These are phyloP conservation scores for Lavandula angustifolia DNA, from an alignment of 257 asterid genomes.

Conservation along the genomic window DNA sequence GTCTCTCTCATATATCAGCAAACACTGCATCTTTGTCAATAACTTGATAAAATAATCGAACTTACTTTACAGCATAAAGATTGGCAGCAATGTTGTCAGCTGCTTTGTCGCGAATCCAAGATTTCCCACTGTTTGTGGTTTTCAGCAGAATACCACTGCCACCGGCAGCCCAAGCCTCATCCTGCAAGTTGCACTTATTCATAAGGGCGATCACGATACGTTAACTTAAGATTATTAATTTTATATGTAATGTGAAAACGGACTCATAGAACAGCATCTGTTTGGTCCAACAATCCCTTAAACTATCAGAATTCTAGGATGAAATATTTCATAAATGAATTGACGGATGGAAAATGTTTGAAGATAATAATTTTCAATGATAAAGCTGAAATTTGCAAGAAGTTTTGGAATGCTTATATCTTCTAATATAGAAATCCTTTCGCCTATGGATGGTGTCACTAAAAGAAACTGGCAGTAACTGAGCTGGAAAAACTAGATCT, in stretches of 20 bases:
- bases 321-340: no score
- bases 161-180: slow-evolving; percentile 99
- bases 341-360: background rate
- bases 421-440: background rate
- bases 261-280: background rate
- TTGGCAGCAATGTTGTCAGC: slow-evolving; percentile 98
- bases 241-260: background rate
- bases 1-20: background rate
- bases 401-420: no score
- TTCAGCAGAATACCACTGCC: slow-evolving; percentile 92
- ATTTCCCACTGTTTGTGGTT: slow-evolving; percentile 84
- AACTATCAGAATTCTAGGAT: background rate
- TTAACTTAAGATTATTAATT: no score
- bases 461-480: no score
- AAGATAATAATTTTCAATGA: no score
- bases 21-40: background rate
- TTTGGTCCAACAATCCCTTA: background rate
- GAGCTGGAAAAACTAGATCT: no score
- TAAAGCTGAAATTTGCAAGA: no score
- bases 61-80: slow-evolving; percentile 96
- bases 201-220: background rate
- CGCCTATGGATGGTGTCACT: no score
- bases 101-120: slow-evolving; percentile 91
- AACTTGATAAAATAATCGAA: slow-evolving; percentile 11
- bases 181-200: slow-evolving; percentile 44